Evolutionary conservation across 2,329 filamentous ascomycete genomes (phyloP), one percentile per base, ranked within the genome.

Genomic region (Coleophoma eucalyptorum): DNA sequence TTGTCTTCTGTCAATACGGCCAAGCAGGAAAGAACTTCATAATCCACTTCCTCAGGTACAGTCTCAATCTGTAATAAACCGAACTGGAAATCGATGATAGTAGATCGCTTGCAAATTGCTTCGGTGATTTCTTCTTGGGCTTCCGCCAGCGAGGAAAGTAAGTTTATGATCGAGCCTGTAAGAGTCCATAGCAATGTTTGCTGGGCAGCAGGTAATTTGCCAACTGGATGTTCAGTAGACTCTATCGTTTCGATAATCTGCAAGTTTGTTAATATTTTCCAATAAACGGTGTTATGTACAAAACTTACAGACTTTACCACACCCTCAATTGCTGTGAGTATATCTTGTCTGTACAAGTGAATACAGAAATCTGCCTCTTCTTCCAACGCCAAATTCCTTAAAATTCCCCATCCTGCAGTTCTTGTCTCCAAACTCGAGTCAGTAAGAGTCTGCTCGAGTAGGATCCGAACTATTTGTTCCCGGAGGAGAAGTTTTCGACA

Each of bases 281-380:
- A 35, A 42, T 15, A 45, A 21, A 43, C 18, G 43, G 40, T 45
- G 18, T n/a, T 15, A 43, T 20, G 20, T 3, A 32, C 46, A 46
- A 43, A 46, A 65, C 74, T 64, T 63, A 84, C 79, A 54, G 73
- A 72, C 48, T 73, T 73, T 46, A 75, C 69, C 13, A 81, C 81
- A 62, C 78, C 76, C 51, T 80, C 75, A 51, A 86, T 74, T 18
- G 83, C 80, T 26, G 79, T 81, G 52, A 87, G 61, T 13, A 86
- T 67, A 63, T 86, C 83, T 26, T 79, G 70, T 41, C 84, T 72
- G 60, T 78, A 86, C 51, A 88, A 65, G 58, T 87, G 83, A 18
- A 87, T 70, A 55, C 81, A 84, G 52, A 87, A 87, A 60, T 86
- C 84, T 12, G 78, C 71, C 58, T 85, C 83, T 64, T 87, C 84